These are phyloP conservation scores for Cercospora sp. DNA, from an alignment of 2,329 filamentous ascomycete genomes.

Conservation along the genomic window DNA sequence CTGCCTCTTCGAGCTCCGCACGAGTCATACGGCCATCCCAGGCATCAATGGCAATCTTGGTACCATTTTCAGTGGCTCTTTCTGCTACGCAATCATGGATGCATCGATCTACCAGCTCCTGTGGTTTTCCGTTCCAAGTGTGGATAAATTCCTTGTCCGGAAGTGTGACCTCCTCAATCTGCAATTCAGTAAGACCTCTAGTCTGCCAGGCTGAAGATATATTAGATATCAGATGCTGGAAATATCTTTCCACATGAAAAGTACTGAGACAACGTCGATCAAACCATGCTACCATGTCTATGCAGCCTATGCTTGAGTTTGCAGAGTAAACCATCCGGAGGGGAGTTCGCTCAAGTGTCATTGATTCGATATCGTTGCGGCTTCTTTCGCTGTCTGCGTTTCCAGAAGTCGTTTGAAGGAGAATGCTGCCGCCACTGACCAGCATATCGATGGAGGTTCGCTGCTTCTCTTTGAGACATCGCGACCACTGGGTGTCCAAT, in stretches of 20 bases:
- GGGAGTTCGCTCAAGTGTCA: background rate
- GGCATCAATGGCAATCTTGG: too few relatives aligned
- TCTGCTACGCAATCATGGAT: too few relatives aligned
- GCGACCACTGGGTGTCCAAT: background rate
- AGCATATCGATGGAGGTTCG: background rate
- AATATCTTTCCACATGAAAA: background rate
- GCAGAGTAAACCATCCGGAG: background rate
- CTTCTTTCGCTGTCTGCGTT: background rate
- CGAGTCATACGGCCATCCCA: too few relatives aligned
- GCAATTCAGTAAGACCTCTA: background rate
- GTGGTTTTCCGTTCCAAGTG: too few relatives aligned
- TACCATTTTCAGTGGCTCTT: too few relatives aligned
- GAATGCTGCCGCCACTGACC: background rate
- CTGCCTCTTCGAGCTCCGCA: too few relatives aligned
- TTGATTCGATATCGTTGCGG: background rate
- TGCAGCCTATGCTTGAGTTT: background rate
- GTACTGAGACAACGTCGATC: background rate
- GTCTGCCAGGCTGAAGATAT: too few relatives aligned
- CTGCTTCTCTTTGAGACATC: background rate
- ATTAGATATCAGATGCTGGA: background rate
- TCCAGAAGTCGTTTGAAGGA: background rate
- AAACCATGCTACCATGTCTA: background rate
- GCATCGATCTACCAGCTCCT: too few relatives aligned
- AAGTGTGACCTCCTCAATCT: too few relatives aligned
- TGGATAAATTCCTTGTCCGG: too few relatives aligned